phyloP scores from a whole-genome alignment of 805 yeast genomes.

The Lipomyces chichibuensis region DNA sequence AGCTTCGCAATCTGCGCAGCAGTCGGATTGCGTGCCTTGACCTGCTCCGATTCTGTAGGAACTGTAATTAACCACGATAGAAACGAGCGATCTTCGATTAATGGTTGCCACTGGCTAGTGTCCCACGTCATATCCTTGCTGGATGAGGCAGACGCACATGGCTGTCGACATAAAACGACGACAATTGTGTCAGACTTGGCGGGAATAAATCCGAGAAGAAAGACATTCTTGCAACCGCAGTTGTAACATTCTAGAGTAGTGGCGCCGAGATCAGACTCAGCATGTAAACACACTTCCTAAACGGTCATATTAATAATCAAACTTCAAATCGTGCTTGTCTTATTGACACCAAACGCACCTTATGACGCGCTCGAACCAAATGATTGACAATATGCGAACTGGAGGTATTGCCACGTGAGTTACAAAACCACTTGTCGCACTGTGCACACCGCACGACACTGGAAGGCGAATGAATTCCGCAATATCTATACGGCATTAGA shows the following conservation, averaged over 20 bases:
- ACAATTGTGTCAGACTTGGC: conserved; percentile 87
- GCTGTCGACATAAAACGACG: conserved; percentile 82
- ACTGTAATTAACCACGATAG: conserved; percentile 78
- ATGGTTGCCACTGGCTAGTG: conserved; percentile 80
- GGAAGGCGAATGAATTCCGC: conserved; percentile 68
- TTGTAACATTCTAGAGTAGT: conserved; percentile 85
- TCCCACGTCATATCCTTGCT: conserved; percentile 86
- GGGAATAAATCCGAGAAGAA: conserved; percentile 80
- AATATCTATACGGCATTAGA: conserved; percentile 50
- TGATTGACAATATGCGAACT: conserved; percentile 87
- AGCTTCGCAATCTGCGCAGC: conserved; percentile 68
- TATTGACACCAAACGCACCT: conserved; percentile 40
- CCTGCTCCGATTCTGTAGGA: conserved; percentile 66
- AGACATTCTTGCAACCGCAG: conserved; percentile 81
- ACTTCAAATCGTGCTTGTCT: neutral
- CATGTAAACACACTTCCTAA: conserved; percentile 65
- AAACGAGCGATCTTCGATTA: conserved; percentile 77
- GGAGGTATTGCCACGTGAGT: conserved; percentile 59
- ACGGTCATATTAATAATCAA: neutral
- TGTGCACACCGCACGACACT: conserved; percentile 74
- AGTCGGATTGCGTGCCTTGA: conserved; percentile 60
- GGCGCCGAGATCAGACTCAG: conserved; percentile 83
- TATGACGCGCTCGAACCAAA: conserved; percentile 77
- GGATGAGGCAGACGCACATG: conserved; percentile 56
- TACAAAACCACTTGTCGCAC: conserved; percentile 90